Evolutionary conservation across 2,329 filamentous ascomycete genomes (phyloP).

Genomic region (Fusarium longipes): DNA sequence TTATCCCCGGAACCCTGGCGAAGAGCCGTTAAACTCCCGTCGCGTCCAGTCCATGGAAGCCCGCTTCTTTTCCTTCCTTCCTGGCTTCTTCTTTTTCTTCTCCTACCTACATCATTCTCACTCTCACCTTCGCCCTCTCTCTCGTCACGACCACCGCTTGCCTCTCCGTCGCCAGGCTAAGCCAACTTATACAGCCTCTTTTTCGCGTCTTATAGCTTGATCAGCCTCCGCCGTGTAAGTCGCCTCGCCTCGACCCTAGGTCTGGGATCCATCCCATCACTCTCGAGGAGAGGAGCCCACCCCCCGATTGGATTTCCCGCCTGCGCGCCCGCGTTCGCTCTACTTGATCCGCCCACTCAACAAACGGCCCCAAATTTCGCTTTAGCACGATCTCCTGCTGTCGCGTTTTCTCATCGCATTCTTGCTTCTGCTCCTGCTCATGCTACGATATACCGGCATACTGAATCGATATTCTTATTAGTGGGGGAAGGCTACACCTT

Average conservation of each 20-base stretch:
- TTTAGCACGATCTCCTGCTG: conserved; percentile 22
- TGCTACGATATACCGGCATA: conserved; percentile 35
- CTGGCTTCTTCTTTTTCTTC: conserved; percentile 28
- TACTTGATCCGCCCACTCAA: conserved; percentile 32
- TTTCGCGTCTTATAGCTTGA: conserved; percentile 31
- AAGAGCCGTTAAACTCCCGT: conserved; percentile 42
- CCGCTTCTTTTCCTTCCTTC: conserved; percentile 39
- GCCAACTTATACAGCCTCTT: conserved; percentile 21
- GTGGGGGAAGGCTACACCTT: conserved; percentile 45
- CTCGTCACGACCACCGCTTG: conserved; percentile 22
- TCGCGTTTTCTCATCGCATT: conserved; percentile 22
- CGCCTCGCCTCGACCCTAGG: conserved; percentile 17
- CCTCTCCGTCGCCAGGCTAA: not conserved
- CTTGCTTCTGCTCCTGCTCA: conserved; percentile 34
- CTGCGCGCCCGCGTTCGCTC: conserved; percentile 40
- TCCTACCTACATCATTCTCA: conserved; percentile 32
- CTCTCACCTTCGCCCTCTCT: not conserved
- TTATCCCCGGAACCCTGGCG: conserved; percentile 44
- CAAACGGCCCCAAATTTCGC: conserved; percentile 27
- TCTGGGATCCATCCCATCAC: conserved; percentile 16
- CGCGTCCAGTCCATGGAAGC: conserved; percentile 43
- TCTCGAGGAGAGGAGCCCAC: conserved; percentile 38
- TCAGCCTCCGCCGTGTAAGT: conserved; percentile 50
- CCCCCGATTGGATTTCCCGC: conserved; percentile 39
- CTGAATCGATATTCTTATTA: conserved; percentile 41